Percentiles rank a stretch among this genome's conserved stretches.
phyloP scores from a whole-genome alignment of 2,329 filamentous ascomycete genomes.

The Coniella lustricola region DNA sequence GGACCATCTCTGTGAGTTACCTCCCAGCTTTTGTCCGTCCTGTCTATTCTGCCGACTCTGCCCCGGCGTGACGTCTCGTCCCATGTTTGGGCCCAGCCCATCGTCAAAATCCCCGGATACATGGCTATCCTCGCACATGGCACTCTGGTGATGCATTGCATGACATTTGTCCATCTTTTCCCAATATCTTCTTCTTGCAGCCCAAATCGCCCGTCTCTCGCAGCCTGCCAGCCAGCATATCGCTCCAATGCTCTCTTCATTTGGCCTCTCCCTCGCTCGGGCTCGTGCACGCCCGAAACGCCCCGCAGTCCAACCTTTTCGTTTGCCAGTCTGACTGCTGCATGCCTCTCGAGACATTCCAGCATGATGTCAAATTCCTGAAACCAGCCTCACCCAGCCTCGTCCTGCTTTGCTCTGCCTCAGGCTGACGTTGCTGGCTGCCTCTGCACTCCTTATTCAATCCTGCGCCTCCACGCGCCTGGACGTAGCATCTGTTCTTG shows the following conservation, averaged over 20 bases:
- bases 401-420: not conserved
- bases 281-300: not conserved
- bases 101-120: not conserved
- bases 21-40: not conserved
- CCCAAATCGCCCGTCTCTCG: not conserved
- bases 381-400: not conserved
- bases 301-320: no score
- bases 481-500: no score
- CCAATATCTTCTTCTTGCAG: not conserved
- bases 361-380: not conserved
- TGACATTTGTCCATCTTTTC: constrained; percentile 1
- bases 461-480: not conserved
- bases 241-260: not conserved
- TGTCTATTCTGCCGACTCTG: not conserved
- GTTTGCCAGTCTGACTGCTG: no score
- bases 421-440: no score
- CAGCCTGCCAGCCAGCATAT: not conserved
- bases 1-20: constrained; percentile 13
- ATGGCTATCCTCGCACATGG: not conserved
- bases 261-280: not conserved
- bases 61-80: constrained; percentile 10
- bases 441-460: not conserved
- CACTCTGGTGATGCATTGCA: not conserved
- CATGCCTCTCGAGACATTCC: not conserved
- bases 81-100: constrained; percentile 4